Base-by-base conservation (phyloP, 208 protist species). In the Blechomonas ayalai region DNA sequence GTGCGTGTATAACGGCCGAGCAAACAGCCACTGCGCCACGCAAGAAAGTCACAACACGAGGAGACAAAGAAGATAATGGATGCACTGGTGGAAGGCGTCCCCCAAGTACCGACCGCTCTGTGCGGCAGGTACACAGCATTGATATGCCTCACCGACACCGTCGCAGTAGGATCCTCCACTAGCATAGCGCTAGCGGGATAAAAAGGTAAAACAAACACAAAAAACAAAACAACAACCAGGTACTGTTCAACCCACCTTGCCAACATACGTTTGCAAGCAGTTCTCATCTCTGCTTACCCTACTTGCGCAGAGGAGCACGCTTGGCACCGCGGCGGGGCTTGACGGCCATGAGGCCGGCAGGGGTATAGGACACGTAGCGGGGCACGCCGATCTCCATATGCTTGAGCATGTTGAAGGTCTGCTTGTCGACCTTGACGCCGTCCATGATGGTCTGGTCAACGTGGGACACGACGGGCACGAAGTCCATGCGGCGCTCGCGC, bases 401-500 rank as follows among this genome's bases (percentile, higher is more conserved):
- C 60, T 69, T 68, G 40, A 95, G 70, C 88, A 95, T 95, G 62
- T 71, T 41, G 49, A 78, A 46, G 12, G 82, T 92, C 73, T 85
- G 67, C 67, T 77, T 81, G 73, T 95, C 88, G 23, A 95, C 79
- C 58, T 82, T 77, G 53, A 95, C 66, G 52, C 88, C 88, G 46
- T 87, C 69, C 61, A 67, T 44, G 67, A 95, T 86, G 59, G 46
- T 45, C 80, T 90, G 76, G 59, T 95, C 83, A 22, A 93, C 80
- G 36, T 52, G 58, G 38, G 77, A 92, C 34, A 92, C 79, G 44
- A 97, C 87, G 58, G 98, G 98, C 40, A 99, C 96, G 80, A 96
- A 99, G 89, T 99, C 98, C 85, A 99, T 98, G 67, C 97, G 85
- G 63, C 97, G 84, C 91, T 99, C 99, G 67, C 98, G 96, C 93